Conservation (phyloP, 2,329 filamentous ascomycete genomes). For the Dactylellina sp. region DNA sequence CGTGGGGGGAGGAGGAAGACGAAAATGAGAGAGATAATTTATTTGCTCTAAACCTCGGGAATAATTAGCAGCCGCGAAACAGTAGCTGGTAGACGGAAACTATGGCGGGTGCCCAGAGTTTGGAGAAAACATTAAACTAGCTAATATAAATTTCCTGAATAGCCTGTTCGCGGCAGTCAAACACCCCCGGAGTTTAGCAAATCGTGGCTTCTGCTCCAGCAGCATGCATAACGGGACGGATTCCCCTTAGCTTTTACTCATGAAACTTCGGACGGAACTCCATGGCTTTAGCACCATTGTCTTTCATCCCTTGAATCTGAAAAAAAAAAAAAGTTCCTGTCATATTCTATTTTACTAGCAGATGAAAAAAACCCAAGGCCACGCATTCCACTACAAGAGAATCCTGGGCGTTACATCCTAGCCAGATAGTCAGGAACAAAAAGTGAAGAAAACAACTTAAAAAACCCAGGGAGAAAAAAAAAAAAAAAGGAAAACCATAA, state of each 20-base stretch:
- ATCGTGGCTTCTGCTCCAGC: conserved; percentile 24
- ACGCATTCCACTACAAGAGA: too few relatives aligned
- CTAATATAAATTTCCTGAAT: conserved; percentile 22
- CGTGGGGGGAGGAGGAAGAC: conserved; percentile 27
- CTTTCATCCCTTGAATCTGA: background rate
- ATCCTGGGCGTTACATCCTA: conserved; percentile 1
- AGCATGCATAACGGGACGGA: conserved; percentile 39
- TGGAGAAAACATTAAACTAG: too few relatives aligned
- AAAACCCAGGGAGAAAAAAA: background rate
- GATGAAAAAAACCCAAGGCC: background rate
- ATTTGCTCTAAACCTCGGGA: too few relatives aligned
- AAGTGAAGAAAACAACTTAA: background rate
- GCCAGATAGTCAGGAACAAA: conserved; percentile 34
- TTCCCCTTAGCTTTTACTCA: conserved; percentile 14
- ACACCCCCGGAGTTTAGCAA: conserved; percentile 49
- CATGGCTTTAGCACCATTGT: conserved; percentile 3
- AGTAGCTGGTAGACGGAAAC: too few relatives aligned
- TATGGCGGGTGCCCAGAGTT: too few relatives aligned
- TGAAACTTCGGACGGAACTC: conserved; percentile 48
- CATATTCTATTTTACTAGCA: background rate
- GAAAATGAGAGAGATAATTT: too few relatives aligned
- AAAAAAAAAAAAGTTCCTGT: conserved; percentile 1
- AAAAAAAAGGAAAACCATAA: too few relatives aligned
- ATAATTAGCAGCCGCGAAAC: too few relatives aligned
- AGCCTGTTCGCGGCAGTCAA: conserved; percentile 41